Percentiles rank a stretch among this genome's conserved stretches.
These are phyloP conservation scores for Candida insectalens DNA, from an alignment of 805 yeast genomes.

Conservation along the genomic window DNA sequence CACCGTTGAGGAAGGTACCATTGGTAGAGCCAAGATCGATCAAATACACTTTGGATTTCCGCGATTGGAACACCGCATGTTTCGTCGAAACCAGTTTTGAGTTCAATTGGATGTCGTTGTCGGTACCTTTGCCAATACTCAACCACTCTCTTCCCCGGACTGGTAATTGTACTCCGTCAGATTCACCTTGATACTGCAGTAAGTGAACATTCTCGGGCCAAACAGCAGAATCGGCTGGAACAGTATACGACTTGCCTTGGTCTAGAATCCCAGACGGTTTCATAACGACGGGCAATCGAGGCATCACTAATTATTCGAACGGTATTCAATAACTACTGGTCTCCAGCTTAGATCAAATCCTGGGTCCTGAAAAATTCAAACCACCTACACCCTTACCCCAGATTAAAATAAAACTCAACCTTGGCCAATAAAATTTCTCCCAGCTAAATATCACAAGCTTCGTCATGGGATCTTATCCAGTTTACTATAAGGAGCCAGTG, in stretches of 20 bases:
- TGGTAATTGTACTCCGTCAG: background rate
- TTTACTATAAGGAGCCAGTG: slow-evolving; percentile 51
- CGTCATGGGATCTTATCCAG: slow-evolving; percentile 31
- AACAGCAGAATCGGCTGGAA: too few species aligned
- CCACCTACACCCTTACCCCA: too few species aligned
- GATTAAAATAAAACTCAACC: too few species aligned
- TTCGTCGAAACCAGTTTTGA: slow-evolving; percentile 11
- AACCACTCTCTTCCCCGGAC: background rate
- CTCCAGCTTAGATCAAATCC: too few species aligned
- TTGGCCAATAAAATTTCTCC: too few species aligned
- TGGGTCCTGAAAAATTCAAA: too few species aligned
- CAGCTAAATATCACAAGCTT: background rate
- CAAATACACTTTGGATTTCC: slow-evolving; percentile 13
- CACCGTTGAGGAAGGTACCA: slow-evolving; percentile 22
- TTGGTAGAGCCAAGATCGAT: slow-evolving; percentile 21
- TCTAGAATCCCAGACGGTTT: slow-evolving; percentile 10
- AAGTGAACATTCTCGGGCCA: too few species aligned
- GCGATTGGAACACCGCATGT: slow-evolving; percentile 24
- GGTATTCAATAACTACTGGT: too few species aligned
- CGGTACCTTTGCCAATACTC: background rate
- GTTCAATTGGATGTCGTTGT: background rate
- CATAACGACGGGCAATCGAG: slow-evolving; percentile 5
- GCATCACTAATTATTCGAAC: too few species aligned
- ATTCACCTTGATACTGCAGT: too few species aligned
- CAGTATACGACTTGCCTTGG: slow-evolving; percentile 2